Percentiles rank a stretch among this genome's conserved stretches.
Conservation (phyloP, 2,329 filamentous ascomycete species). For the Leptographium wingfieldii region DNA sequence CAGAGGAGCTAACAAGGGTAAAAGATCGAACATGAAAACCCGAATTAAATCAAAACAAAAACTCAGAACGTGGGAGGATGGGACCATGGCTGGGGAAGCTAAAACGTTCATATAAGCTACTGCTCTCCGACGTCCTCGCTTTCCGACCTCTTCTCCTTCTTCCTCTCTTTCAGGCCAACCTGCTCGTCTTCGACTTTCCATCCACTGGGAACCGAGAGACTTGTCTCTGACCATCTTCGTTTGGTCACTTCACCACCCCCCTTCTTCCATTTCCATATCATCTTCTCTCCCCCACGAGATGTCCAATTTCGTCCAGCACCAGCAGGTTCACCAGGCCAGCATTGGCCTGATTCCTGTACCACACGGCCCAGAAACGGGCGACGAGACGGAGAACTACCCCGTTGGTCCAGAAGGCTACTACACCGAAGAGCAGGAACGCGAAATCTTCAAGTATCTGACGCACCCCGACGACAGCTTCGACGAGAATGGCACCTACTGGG, state of each 20-base stretch:
- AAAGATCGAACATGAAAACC: neutral
- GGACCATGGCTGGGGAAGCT: neutral
- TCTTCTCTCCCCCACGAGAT: slow-evolving; percentile 13
- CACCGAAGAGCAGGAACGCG: slow-evolving; percentile 36
- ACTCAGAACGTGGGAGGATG: neutral
- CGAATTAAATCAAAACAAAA: neutral
- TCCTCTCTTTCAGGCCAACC: neutral
- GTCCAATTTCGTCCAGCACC: slow-evolving; percentile 25
- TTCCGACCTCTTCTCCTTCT: neutral
- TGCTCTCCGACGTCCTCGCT: neutral
- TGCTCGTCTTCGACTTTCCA: neutral
- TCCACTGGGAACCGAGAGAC: neutral
- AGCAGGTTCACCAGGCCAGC: slow-evolving; percentile 26
- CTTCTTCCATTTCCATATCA: neutral
- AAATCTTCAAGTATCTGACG: slow-evolving; percentile 65
- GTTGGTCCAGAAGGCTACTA: slow-evolving; percentile 22
- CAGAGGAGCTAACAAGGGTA: neutral
- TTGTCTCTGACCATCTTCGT: neutral
- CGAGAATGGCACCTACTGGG: slow-evolving; percentile 78
- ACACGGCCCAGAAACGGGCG: slow-evolving; percentile 36
- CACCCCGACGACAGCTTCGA: slow-evolving; percentile 84
- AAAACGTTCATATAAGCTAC: slow-evolving; percentile 4
- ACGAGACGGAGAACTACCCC: slow-evolving; percentile 35
- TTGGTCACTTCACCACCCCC: neutral
- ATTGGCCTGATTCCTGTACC: slow-evolving; percentile 44